A percentile compares a stretch with the other conserved stretches of the same genome.
Conservation (phyloP, 257 asterid species). For the Voacanga thouarsii region DNA sequence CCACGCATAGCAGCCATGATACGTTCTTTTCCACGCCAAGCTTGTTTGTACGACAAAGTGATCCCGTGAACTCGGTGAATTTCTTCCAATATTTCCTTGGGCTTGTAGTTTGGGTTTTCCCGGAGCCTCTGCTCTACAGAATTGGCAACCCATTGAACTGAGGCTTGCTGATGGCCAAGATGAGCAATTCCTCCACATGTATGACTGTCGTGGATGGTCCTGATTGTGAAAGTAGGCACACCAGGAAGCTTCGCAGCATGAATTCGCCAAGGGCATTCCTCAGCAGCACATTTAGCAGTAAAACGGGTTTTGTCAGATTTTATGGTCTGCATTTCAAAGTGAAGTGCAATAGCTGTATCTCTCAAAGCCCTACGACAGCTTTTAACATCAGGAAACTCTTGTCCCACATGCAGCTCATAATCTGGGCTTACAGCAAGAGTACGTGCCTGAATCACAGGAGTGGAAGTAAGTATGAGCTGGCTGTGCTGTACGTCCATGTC, state of each 20-base stretch:
- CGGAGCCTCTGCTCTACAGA: conserved; percentile 84
- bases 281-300: conserved; percentile 86
- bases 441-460: conserved; percentile 76
- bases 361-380: conserved; percentile 91
- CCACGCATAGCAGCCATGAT: conserved; percentile 95
- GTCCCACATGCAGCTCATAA: conserved; percentile 85
- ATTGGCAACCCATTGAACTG: conserved; percentile 96
- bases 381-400: conserved; percentile 87
- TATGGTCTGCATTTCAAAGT: conserved; percentile 88
- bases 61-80: conserved; percentile 83
- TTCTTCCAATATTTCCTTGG: conserved; percentile 92
- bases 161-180: conserved; percentile 97
- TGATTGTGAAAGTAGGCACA: conserved; percentile 81
- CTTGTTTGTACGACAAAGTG: conserved; percentile 91
- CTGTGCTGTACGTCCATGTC: conserved; percentile 46
- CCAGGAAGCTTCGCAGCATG: conserved; percentile 98
- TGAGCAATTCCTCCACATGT: conserved; percentile 84
- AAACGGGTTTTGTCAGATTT: conserved; percentile 93
- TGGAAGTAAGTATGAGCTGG: conserved; percentile 48
- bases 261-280: conserved; percentile 94
- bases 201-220: conserved; percentile 80
- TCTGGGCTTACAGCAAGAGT: conserved; percentile 49
- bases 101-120: conserved; percentile 88
- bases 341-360: conserved; percentile 91
- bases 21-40: conserved; percentile 98